Base-by-base conservation (phyloP, 306 rosid species). In the Chamaecrista fasciculata region DNA sequence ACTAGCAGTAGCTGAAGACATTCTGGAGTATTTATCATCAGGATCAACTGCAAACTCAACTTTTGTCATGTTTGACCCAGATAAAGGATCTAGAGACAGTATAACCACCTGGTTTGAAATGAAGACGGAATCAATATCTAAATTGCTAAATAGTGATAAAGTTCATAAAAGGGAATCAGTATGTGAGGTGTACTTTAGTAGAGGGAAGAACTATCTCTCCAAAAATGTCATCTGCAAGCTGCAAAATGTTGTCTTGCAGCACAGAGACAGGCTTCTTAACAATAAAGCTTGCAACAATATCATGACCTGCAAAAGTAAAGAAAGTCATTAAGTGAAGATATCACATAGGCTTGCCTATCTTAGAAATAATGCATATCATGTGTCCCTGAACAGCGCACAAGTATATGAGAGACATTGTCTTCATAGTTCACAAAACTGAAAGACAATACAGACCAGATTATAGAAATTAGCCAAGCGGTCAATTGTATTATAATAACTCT, bases 41-140 rank as follows among this genome's bases (percentile, higher is more conserved):
- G 92, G 87, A 68, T 86, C 88, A 56, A 86, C 70, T 8, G 83
- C 85, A 78, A 89, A 89, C 66, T 82, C 85, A 69, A 89, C 86
- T 79, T 68, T 84, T 63, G 92, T 84, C 29, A 20, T 44, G 78
- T 89, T 89, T 56, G 81, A 49, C 62, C 72, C 74, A 14, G 62
- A 56, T 29, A 75, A 15, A 50, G 80, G 67, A 69, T 89, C 87
- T 36, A 89, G 79, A 79, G 87, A 83, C 56, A 89, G 80, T 69
- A 89, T 78, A 37, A 72, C 83, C 79, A 89, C 90, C 96, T 89
- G 89, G 69, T 74, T 78, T 42, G 6, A 61, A 81, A 69, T 23
- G 19, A 37, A 26, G 52, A 70, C 66, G 18, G 42, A 23, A 72
- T 60, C 57, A 71, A 67, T 70, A 63, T 28, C 42, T 21, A 47